Evolutionary conservation across 805 yeast genomes (phyloP).

Genomic region (Komagataella pseudopastoris): DNA sequence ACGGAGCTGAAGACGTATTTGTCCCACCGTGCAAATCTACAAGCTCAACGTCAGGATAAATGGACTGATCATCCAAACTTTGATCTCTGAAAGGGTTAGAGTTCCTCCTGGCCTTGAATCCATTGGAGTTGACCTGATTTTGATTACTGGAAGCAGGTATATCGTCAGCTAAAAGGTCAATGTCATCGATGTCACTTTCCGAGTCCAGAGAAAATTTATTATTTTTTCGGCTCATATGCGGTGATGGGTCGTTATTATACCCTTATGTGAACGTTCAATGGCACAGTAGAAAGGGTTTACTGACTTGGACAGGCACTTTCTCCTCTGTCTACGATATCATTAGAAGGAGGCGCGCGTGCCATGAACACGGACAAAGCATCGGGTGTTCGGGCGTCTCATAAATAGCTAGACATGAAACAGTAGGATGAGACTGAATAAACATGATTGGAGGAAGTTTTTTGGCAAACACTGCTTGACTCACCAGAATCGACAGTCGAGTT

Average conservation of each 20-base stretch:
- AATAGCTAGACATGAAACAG: neutral
- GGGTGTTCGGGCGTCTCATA: neutral
- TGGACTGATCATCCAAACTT: neutral
- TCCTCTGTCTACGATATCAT: neutral
- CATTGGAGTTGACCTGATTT: neutral
- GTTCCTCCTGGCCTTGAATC: neutral
- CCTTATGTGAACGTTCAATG: neutral
- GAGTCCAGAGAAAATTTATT: neutral
- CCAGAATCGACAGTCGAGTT: no score
- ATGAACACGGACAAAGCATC: neutral
- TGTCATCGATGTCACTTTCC: neutral
- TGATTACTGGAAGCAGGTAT: neutral
- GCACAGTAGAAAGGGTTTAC: neutral
- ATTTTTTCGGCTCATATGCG: neutral
- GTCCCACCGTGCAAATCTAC: neutral
- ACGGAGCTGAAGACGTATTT: neutral
- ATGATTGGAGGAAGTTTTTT: neutral
- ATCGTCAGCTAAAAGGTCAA: neutral
- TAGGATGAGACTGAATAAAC: neutral
- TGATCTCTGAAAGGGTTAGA: neutral
- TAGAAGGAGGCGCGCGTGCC: neutral
- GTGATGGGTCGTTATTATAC: neutral
- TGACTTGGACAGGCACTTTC: neutral
- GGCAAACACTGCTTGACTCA: neutral
- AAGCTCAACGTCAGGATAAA: neutral